These are phyloP conservation scores for Cladosporium sp. DNA, from an alignment of 2,329 filamentous ascomycete species.

Conservation along the genomic window DNA sequence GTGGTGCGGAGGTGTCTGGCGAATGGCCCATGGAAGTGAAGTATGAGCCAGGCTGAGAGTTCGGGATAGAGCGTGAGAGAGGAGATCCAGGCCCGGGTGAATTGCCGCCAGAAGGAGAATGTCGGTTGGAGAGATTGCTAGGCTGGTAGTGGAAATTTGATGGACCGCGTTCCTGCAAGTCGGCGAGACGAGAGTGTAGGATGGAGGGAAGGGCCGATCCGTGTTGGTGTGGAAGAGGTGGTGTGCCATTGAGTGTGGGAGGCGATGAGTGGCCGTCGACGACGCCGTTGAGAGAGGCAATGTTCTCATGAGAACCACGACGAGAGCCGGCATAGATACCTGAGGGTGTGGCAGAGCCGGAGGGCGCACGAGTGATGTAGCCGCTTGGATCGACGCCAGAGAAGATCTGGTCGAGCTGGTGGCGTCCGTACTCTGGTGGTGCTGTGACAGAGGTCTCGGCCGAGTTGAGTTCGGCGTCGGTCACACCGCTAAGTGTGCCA, in stretches of 20 bases:
- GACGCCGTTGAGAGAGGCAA: slow-evolving; percentile 55
- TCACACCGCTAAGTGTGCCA: slow-evolving; percentile 39
- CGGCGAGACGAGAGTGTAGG: slow-evolving; percentile 65
- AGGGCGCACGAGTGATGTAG: slow-evolving; percentile 55
- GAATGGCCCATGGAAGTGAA: slow-evolving; percentile 21
- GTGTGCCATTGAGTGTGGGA: slow-evolving; percentile 49
- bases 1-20: slow-evolving; percentile 21
- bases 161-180: slow-evolving; percentile 43
- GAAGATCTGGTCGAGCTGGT: slow-evolving; percentile 85
- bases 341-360: slow-evolving; percentile 64
- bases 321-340: slow-evolving; percentile 63
- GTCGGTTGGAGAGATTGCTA: slow-evolving; percentile 15
- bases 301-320: slow-evolving; percentile 75
- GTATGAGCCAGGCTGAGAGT: slow-evolving; percentile 18
- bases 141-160: slow-evolving; percentile 25
- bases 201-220: slow-evolving; percentile 52
- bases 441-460: slow-evolving; percentile 61
- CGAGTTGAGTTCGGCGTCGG: slow-evolving; percentile 43
- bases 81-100: slow-evolving; percentile 29
- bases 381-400: slow-evolving; percentile 77
- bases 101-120: slow-evolving; percentile 29
- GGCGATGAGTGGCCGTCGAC: slow-evolving; percentile 45
- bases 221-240: slow-evolving; percentile 44
- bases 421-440: slow-evolving; percentile 88
- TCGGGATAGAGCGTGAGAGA: slow-evolving; percentile 12